Evolutionary conservation across 306 rosid species (phyloP), one percentile per base, ranked within the genome.

Genomic region (Trifolium pratense): DNA sequence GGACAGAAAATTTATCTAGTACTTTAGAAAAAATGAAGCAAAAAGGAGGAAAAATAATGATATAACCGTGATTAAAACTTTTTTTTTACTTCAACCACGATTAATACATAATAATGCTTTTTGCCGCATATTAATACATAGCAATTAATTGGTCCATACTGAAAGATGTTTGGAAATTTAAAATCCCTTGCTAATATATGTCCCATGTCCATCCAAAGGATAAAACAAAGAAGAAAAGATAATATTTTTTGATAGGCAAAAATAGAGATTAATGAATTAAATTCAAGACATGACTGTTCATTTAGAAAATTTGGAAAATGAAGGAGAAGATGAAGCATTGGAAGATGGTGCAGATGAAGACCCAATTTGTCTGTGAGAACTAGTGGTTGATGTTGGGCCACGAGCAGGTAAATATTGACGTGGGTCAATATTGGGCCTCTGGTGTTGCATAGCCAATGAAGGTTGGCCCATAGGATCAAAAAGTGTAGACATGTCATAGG

Each of bases 401-500:
- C 14, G 65, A 58, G 32, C 37, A 6, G 59, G 70, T 53, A 67
- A 65, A 9, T 78, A 85, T 48, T 85, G 96, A 10, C 86, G 85
- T 11, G 66, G 86, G 72, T 85, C 90, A 6, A 86, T 20, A 32
- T 34, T 32, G 34, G 81, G 10, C 36, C 81, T 69, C 87, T 82
- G 20, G 23, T 86, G 96, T 29, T 89, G 93, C 84, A 79, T 58
- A 76, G 80, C 65, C 95, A 92, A 86, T 65, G 92, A 45, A 48
- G 84, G 61, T 23, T 88, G 94, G 36, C 76, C 88, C 81, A 83
- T 66, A 31, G 91, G 90, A 6, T 92, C 96, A 37, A 90, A 84
- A 62, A 84, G 91, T 2, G 96, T 70, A 15, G 96, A 84, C 58
- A 85, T 31, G 29, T 92, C 96, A 40, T 84, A 87, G 1, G 84